These are phyloP conservation scores for Colletotrichum endophyticum DNA, from an alignment of 2,329 filamentous ascomycete genomes.

Conservation along the genomic window DNA sequence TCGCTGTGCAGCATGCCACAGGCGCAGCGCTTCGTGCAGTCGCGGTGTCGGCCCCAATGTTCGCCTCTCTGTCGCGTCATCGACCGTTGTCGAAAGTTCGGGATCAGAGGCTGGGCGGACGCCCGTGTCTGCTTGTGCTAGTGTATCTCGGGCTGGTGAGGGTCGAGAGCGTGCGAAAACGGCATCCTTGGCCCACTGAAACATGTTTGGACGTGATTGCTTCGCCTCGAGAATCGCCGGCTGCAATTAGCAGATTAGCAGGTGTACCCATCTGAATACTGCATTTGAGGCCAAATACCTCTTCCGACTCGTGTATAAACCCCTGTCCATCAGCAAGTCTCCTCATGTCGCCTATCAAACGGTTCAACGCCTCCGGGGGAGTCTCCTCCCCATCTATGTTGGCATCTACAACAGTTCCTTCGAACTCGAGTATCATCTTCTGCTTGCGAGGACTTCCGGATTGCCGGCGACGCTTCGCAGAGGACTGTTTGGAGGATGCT, in stretches of 20 bases:
- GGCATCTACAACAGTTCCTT: background rate
- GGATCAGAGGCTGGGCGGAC: background rate
- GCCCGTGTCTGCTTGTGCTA: background rate
- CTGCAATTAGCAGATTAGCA: background rate
- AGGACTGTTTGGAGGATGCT: background rate
- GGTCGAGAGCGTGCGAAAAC: background rate
- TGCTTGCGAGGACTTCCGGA: background rate
- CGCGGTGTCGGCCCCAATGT: background rate
- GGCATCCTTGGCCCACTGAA: background rate
- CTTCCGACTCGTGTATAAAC: background rate
- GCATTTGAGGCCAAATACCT: background rate
- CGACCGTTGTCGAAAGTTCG: background rate
- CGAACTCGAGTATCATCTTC: background rate
- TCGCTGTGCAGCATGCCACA: background rate
- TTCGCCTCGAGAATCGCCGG: background rate
- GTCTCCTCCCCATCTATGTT: background rate
- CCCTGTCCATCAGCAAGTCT: background rate
- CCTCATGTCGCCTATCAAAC: background rate
- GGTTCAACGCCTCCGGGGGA: background rate
- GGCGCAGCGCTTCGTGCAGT: background rate
- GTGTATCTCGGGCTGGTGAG: background rate
- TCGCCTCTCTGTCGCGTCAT: background rate
- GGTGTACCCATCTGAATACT: background rate
- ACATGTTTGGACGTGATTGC: background rate
- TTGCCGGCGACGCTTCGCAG: background rate